These are phyloP conservation scores for Hypoxylon sp. DNA, from an alignment of 2,329 filamentous ascomycete species.

Conservation along the genomic window DNA sequence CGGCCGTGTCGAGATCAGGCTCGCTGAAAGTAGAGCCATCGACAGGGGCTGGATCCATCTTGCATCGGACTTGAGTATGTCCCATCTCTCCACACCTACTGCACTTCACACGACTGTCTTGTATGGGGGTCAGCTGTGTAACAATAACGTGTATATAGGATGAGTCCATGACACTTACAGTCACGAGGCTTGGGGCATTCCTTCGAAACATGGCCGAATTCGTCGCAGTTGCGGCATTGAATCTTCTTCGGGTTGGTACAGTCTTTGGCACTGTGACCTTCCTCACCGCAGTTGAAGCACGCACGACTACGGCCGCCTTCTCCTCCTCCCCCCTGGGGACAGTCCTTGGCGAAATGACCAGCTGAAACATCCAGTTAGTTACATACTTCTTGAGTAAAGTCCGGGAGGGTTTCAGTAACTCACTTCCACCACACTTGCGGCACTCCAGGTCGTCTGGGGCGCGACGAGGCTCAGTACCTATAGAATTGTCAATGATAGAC, in stretches of 20 bases:
- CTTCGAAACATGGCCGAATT: slow-evolving; percentile 63
- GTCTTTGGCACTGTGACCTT: slow-evolving; percentile 74
- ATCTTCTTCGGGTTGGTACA: slow-evolving; percentile 66
- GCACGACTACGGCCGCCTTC: slow-evolving; percentile 45
- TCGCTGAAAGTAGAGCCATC: slow-evolving; percentile 28
- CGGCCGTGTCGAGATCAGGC: slow-evolving; percentile 5
- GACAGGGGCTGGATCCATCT: slow-evolving; percentile 42
- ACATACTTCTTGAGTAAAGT: neutral
- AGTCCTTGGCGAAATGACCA: slow-evolving; percentile 73
- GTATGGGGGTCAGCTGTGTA: slow-evolving; percentile 44
- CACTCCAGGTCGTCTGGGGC: slow-evolving; percentile 73
- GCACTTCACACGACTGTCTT: slow-evolving; percentile 70
- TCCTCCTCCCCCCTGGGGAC: slow-evolving; percentile 57
- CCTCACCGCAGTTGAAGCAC: slow-evolving; percentile 73
- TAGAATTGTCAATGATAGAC: slow-evolving; percentile 40
- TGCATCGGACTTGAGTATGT: slow-evolving; percentile 60
- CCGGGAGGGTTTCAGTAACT: slow-evolving; percentile 46
- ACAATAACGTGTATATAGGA: neutral
- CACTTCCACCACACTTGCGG: slow-evolving; percentile 74
- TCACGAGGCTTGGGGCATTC: slow-evolving; percentile 71
- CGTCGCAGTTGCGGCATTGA: slow-evolving; percentile 68
- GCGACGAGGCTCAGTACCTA: slow-evolving; percentile 70
- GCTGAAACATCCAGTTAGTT: slow-evolving; percentile 55
- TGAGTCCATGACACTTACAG: slow-evolving; percentile 57
- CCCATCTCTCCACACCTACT: slow-evolving; percentile 68